Evolutionary conservation across 2,329 filamentous ascomycete genomes (phyloP).

Genomic region (Pyricularia grisea): DNA sequence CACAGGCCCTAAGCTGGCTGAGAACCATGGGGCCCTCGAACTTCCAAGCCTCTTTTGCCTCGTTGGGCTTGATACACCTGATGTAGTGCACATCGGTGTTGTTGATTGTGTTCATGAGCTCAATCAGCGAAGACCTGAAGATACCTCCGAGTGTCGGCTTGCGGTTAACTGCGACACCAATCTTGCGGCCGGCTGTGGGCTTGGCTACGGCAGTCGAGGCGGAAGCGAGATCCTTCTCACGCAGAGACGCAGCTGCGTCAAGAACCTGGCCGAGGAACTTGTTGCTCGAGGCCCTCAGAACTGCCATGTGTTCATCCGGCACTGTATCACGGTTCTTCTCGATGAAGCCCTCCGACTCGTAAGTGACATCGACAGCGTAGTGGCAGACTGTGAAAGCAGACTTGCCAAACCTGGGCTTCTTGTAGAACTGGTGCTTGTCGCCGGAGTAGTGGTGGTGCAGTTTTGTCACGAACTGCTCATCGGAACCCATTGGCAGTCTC

Average conservation of each 20-base stretch:
- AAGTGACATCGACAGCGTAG: constrained; percentile 95
- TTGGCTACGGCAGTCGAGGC: constrained; percentile 64
- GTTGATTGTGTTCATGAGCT: constrained; percentile 96
- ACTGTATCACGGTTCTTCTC: constrained; percentile 99
- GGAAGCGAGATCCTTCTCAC: constrained; percentile 75
- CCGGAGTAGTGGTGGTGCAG: constrained; percentile 85
- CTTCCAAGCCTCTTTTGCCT: constrained; percentile 93
- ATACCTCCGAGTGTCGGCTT: constrained; percentile 97
- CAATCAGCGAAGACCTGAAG: constrained; percentile 96
- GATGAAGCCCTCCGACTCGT: constrained; percentile 98
- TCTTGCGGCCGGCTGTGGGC: constrained; percentile 71
- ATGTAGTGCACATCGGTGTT: constrained; percentile 99
- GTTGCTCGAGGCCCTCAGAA: constrained; percentile 77
- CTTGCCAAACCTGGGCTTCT: constrained; percentile 96
- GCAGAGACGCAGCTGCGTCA: constrained; percentile 73
- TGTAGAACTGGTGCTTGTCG: constrained; percentile 95
- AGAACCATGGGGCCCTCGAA: constrained; percentile 99
- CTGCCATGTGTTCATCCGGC: constrained; percentile 94
- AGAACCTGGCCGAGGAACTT: constrained; percentile 76
- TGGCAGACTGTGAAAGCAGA: constrained; percentile 97
- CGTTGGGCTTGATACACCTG: constrained; percentile 97
- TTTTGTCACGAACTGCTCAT: constrained; percentile 95
- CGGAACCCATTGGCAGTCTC: constrained; percentile 89
- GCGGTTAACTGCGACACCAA: constrained; percentile 84
- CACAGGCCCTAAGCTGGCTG: constrained; percentile 91